Percentiles rank a stretch among this genome's conserved stretches.
phyloP scores from a whole-genome alignment of 495 filamentous ascomycete genomes.

The Evansstolkia leycettana region DNA sequence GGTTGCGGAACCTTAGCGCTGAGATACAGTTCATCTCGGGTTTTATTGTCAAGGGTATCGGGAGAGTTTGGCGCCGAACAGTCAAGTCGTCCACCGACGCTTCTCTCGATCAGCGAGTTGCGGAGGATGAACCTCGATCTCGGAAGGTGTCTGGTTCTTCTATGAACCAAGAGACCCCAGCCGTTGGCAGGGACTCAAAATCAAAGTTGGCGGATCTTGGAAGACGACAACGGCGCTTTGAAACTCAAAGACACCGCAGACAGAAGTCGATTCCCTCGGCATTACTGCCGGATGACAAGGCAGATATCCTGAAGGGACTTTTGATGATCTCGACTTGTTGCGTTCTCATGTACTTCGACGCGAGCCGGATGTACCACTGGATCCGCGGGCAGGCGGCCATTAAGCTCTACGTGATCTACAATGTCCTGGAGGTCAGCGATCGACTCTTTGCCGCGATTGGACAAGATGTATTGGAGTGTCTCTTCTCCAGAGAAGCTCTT shows the following conservation, averaged over 20 bases:
- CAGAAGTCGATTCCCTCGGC: slow-evolving; percentile 76
- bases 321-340: slow-evolving; percentile 75
- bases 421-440: slow-evolving; percentile 83
- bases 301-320: slow-evolving; percentile 81
- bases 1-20: slow-evolving; percentile 47
- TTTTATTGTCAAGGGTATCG: slow-evolving; percentile 64
- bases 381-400: slow-evolving; percentile 94
- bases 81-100: slow-evolving; percentile 20
- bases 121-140: slow-evolving; percentile 14
- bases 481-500: slow-evolving; percentile 85
- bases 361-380: slow-evolving; percentile 95
- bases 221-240: slow-evolving; percentile 19
- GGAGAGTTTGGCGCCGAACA: slow-evolving; percentile 61
- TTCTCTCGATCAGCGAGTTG: slow-evolving; percentile 6
- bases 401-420: slow-evolving; percentile 98
- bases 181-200: slow-evolving; percentile 13
- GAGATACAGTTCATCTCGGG: slow-evolving; percentile 55
- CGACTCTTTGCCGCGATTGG: slow-evolving; percentile 80
- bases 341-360: slow-evolving; percentile 84
- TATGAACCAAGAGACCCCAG: slow-evolving; percentile 1
- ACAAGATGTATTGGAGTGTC: slow-evolving; percentile 90
- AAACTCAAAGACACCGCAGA: slow-evolving; percentile 45
- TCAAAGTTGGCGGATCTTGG: slow-evolving; percentile 11
- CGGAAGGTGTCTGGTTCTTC: slow-evolving; percentile 8
- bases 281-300: slow-evolving; percentile 79